Conservation (phyloP, 2,329 filamentous ascomycete species). For the Diaporthe vaccinii region DNA sequence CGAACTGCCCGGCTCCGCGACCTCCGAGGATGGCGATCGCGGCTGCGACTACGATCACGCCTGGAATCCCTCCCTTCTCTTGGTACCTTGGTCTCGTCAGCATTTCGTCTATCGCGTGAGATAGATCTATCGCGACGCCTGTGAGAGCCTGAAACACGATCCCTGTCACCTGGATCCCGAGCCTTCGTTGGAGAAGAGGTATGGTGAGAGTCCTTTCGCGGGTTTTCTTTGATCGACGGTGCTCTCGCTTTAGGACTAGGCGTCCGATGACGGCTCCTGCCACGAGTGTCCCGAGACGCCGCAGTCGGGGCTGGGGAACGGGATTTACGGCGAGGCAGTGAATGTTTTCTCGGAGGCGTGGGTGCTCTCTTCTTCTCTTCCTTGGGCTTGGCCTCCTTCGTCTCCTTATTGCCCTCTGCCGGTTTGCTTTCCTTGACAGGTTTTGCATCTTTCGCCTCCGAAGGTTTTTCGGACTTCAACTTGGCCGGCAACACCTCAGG, state of each 20-base stretch:
- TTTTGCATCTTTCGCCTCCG: conserved; percentile 48
- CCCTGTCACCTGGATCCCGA: conserved; percentile 47
- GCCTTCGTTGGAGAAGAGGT: conserved; percentile 44
- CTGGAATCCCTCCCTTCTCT: conserved; percentile 47
- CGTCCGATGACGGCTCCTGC: conserved; percentile 39
- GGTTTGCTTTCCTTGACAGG: conserved; percentile 46
- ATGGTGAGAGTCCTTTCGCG: conserved; percentile 31
- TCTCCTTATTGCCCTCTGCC: conserved; percentile 40
- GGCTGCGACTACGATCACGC: conserved; percentile 46
- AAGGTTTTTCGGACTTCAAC: conserved; percentile 38
- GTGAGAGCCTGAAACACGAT: conserved; percentile 47
- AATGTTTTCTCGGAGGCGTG: conserved; percentile 32
- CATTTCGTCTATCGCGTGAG: conserved; percentile 26
- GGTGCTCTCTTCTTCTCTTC: conserved; percentile 39
- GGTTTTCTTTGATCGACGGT: conserved; percentile 27
- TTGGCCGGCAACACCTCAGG: conserved; percentile 46
- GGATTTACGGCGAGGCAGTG: conserved; percentile 41
- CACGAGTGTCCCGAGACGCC: conserved; percentile 48
- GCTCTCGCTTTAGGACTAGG: conserved; percentile 35
- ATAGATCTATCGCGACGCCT: conserved; percentile 36
- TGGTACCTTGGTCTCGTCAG: conserved; percentile 30
- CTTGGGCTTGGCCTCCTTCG: conserved; percentile 44
- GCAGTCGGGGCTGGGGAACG: conserved; percentile 46
- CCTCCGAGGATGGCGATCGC: conserved; percentile 43
- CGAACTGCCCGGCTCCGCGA: conserved; percentile 48